Evolutionary conservation across 2,329 filamentous ascomycete genomes (phyloP).

Genomic region (Colletotrichum gloeosporioides): DNA sequence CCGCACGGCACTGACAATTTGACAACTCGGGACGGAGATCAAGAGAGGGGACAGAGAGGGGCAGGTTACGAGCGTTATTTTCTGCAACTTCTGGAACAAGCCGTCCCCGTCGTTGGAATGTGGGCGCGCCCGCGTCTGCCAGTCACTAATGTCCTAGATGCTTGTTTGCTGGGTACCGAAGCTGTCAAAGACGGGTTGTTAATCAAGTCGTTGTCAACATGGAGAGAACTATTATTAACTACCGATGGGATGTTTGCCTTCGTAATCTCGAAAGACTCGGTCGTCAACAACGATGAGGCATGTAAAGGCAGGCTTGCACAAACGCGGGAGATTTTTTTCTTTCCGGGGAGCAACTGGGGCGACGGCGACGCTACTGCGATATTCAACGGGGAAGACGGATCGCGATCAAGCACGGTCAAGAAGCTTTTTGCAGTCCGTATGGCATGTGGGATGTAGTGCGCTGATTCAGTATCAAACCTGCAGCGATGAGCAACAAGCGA

Average conservation of each 20-base stretch:
- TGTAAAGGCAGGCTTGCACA: neutral
- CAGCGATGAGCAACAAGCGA: neutral
- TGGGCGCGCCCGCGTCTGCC: neutral
- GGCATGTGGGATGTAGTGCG: neutral
- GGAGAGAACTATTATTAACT: neutral
- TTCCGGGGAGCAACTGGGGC: neutral
- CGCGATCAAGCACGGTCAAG: neutral
- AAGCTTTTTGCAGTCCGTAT: neutral
- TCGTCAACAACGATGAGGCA: neutral
- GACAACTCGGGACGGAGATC: neutral
- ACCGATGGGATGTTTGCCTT: neutral
- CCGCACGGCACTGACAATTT: neutral
- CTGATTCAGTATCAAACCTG: neutral
- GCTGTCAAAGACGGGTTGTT: neutral
- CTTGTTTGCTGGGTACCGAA: constrained; percentile 11
- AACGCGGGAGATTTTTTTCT: neutral
- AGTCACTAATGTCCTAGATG: neutral
- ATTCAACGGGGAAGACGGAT: constrained; percentile 1
- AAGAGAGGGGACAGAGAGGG: neutral
- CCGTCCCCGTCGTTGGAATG: constrained; percentile 5
- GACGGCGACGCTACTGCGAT: neutral
- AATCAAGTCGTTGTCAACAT: neutral
- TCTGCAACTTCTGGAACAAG: neutral
- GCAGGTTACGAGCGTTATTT: neutral
- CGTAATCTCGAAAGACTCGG: neutral